Base-by-base conservation (phyloP, 345 rosid genomes). In the Erodium maritimum region DNA sequence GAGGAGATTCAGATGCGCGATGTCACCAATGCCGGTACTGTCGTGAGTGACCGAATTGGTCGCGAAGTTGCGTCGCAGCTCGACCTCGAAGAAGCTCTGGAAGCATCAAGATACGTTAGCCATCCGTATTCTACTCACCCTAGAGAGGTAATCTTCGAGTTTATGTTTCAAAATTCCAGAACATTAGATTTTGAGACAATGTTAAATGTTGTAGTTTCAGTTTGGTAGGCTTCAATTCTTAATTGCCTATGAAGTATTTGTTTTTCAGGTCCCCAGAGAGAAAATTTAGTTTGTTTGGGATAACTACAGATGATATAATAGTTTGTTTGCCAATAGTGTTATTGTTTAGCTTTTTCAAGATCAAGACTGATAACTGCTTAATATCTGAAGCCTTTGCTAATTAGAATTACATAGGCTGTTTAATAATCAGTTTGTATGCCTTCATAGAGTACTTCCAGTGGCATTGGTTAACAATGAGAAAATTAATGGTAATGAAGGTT, bases 51-150 rank as follows among this genome's bases (percentile, higher is more conserved):
- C 80, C 85, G 85, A 64, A 82, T 93, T 71, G 88, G 83, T 29
- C 81, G 96, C 17, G 97, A 89, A 80, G 87, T 77, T 23, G 83
- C 86, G 0, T 60, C 88, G 13, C 94, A 83, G 73, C 75, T 84
- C 69, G 99, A 87, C 71, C 75, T 93, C 8, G 99, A 93, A 78
- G 97, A 89, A 60, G 85, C 95, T 57, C 73, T 93, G 0, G 97
- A 93, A 74, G 88, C 94, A 69, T 83, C 99, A 12, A 74, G 97
- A 82, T 93, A 89, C 66, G 83, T 85, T 18, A 89, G 95, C 80
- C 95, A 93, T 59, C 97, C 99, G 0, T 89, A 93, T 69, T 83
- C 95, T 5, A 69, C 87, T 61, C 95, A 85, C 60, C 99, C 95
- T 37, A 77, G 90, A 58, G 96, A 87, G 90, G 99, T 89, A 64